Base-by-base conservation (phyloP, 192 early-diverging fungal species). In the Mortierella antarctica region DNA sequence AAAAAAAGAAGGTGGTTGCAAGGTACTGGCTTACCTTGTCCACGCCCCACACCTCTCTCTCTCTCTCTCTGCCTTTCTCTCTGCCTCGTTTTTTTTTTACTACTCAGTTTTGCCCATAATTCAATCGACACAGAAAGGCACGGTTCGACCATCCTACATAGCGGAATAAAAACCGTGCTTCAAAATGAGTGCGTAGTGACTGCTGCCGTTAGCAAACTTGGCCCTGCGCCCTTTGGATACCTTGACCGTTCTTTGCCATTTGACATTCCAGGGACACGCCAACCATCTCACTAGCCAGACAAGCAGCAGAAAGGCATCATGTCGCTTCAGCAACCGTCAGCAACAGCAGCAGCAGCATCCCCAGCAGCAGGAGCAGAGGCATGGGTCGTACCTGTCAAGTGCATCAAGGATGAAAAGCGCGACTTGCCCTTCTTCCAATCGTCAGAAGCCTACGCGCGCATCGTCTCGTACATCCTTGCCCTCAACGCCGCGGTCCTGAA, bases 401-500 rank as follows among this genome's bases (percentile, higher is more conserved):
- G 63, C 60, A 80, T 80, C 65, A 80, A 72, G 70, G 77, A 80
- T 56, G 77, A 80, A 42, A 39, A 57, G 9, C 61, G 62, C 52
- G 76, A 80, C 55, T 49, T 80, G 4, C 70, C 67, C 0, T 96
- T 92, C 89, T 78, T 89, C 18, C 57, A 84, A 49, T 89, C 87
- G 11, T 79, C 84, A 51, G 87, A 91, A 47, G 95, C 92, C 1
- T 95, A 89, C 85, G 79, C 73, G 6, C 87, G 91, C 31, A 84
- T 95, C 54, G 74, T 93, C 67, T 87, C 86, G 45, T 98, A 96
- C 83, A 78, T 94, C 42, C 86, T 91, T 53, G 76, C 88, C 39
- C 83, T 95, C 14, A 96, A 95, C 85, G 83, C 86, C 12, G 87
- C 91, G 39, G 93, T 93, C 8, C 65, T 88, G 56, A 90, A 91